Evolutionary conservation across 805 yeast species (phyloP).

Genomic region (Starmerella khaoyaiensis): DNA sequence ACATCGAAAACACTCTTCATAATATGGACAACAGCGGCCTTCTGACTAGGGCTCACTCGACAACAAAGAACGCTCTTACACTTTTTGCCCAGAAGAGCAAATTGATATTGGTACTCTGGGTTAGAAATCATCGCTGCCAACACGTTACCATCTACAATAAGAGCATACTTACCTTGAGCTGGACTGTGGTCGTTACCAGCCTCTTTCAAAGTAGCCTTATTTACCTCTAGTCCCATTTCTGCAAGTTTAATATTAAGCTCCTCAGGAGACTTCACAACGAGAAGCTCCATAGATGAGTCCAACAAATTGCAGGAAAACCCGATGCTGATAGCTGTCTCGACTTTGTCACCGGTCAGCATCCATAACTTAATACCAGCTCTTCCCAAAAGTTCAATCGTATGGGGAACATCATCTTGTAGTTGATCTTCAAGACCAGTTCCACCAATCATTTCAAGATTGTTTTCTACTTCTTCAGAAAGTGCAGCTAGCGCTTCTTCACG

Average conservation of each 20-base stretch:
- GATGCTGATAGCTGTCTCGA: conserved; percentile 73
- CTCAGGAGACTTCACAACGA: conserved; percentile 29
- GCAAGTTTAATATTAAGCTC: conserved; percentile 39
- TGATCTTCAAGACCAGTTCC: conserved; percentile 77
- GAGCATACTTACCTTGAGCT: conserved; percentile 44
- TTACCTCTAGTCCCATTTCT: conserved; percentile 28
- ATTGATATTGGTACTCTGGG: conserved; percentile 35
- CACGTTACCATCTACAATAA: conserved; percentile 61
- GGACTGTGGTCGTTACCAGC: conserved; percentile 54
- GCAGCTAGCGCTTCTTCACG: conserved; percentile 46
- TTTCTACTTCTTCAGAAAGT: conserved; percentile 49
- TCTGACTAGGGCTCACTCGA: conserved; percentile 73
- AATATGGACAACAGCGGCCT: conserved; percentile 58
- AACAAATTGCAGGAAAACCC: conserved; percentile 67
- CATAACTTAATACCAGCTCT: conserved; percentile 68
- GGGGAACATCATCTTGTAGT: conserved; percentile 67
- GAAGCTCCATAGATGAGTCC: conserved; percentile 52
- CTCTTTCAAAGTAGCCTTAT: conserved; percentile 33
- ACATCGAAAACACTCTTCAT: conserved; percentile 54
- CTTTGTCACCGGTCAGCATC: conserved; percentile 74
- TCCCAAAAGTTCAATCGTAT: conserved; percentile 50
- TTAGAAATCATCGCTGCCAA: conserved; percentile 34
- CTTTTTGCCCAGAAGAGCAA: conserved; percentile 57
- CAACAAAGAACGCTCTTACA: conserved; percentile 73
- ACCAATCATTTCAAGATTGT: conserved; percentile 45